phyloP scores from a whole-genome alignment of 768 basidiomycete genomes.

The Tulasnella sp. region DNA sequence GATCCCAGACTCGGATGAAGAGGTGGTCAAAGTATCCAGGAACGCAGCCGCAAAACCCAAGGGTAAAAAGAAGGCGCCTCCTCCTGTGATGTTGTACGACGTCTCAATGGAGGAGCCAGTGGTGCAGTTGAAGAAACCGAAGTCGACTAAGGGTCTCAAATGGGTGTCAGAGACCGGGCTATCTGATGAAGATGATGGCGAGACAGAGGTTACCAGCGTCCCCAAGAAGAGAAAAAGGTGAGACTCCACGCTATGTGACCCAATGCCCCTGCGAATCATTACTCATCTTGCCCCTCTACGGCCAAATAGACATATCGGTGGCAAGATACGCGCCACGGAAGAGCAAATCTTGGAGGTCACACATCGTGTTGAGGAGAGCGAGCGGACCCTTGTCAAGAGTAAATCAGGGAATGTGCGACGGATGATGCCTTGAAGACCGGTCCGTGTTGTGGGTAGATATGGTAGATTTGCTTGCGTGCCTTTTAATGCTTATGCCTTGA shows the following conservation, averaged over 20 bases:
- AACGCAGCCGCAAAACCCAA: slow-evolving; percentile 1
- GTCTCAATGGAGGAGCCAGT: not conserved
- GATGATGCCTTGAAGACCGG: not conserved
- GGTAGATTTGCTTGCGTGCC: no score
- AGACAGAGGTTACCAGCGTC: not conserved
- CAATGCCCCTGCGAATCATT: no score
- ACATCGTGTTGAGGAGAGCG: slow-evolving; percentile 4
- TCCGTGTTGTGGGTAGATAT: no score
- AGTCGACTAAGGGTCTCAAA: no score
- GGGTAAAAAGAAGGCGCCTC: slow-evolving; percentile 6
- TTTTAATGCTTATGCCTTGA: no score
- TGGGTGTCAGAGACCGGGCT: not conserved
- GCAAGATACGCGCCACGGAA: slow-evolving; percentile 1
- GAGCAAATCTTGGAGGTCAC: slow-evolving; percentile 11
- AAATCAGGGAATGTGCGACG: not conserved
- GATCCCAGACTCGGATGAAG: not conserved
- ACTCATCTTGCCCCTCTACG: not conserved
- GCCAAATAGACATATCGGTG: not conserved
- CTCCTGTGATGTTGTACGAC: not conserved
- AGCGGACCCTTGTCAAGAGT: not conserved
- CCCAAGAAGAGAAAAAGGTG: slow-evolving; percentile 13
- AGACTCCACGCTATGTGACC: not conserved
- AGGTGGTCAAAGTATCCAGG: not conserved
- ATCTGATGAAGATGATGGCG: not conserved
- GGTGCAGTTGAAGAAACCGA: not conserved